A percentile compares a stretch with the other conserved stretches of the same genome.
Evolutionary conservation across 148 eudicot genomes (phyloP).

Genomic region (Heliamphora exappendiculata): DNA sequence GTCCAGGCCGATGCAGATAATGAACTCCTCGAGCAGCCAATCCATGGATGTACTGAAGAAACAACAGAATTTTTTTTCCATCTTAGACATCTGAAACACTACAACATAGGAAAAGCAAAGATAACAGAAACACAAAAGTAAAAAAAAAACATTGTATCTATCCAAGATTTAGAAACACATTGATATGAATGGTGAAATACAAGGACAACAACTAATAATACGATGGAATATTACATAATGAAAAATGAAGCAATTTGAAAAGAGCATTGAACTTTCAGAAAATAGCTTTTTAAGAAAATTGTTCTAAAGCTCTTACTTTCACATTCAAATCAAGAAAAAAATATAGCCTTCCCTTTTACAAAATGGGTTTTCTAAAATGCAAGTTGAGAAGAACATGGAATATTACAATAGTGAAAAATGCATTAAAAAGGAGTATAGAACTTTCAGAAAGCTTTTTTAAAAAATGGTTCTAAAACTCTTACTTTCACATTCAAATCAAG

Average conservation of each 20-base stretch:
- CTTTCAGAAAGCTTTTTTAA: background rate
- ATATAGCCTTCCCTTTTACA: background rate
- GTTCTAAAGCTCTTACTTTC: background rate
- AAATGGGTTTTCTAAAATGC: background rate
- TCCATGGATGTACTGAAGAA: slow-evolving; percentile 84
- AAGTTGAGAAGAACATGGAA: background rate
- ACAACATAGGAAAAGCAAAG: background rate
- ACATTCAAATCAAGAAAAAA: background rate
- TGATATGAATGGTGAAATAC: background rate
- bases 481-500: background rate
- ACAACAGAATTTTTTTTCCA: slow-evolving; percentile 8
- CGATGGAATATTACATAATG: background rate
- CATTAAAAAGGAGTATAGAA: background rate
- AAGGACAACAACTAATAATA: background rate
- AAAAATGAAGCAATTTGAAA: background rate
- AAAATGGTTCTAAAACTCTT: too few species aligned
- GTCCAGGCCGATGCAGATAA: slow-evolving; percentile 92
- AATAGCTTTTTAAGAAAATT: background rate
- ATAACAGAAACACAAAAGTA: background rate
- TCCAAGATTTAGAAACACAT: background rate
- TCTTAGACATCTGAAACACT: background rate
- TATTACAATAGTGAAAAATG: background rate
- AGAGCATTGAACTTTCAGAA: background rate
- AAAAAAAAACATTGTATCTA: background rate
- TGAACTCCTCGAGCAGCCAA: slow-evolving; percentile 96